Evolutionary conservation across 1,284 basidiomycete genomes (phyloP).

Genomic region (Rhodofomes roseus): DNA sequence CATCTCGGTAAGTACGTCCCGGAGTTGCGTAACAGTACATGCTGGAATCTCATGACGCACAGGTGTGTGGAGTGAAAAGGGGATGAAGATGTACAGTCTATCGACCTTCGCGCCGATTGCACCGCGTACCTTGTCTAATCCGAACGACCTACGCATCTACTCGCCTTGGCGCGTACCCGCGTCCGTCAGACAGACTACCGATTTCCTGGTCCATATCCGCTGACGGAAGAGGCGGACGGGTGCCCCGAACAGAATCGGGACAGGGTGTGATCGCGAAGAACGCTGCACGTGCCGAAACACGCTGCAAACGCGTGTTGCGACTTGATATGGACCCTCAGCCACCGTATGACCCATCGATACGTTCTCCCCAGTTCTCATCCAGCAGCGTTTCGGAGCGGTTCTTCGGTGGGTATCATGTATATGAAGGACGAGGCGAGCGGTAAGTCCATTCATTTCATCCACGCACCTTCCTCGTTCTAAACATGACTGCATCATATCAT

Average conservation of each 20-base stretch:
- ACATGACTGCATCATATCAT: not conserved
- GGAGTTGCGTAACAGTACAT: slow-evolving; percentile 1
- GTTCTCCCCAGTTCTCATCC: slow-evolving; percentile 1
- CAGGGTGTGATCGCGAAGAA: slow-evolving; percentile 7
- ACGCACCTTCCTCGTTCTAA: not conserved
- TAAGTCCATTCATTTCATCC: not conserved
- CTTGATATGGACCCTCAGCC: slow-evolving; percentile 10
- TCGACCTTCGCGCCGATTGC: not conserved
- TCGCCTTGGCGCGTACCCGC: not conserved
- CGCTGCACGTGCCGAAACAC: slow-evolving; percentile 17
- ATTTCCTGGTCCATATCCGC: not conserved
- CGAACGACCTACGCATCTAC: not conserved
- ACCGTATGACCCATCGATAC: slow-evolving; percentile 6
- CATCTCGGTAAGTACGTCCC: not conserved
- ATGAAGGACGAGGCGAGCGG: slow-evolving; percentile 16
- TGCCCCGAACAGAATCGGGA: not conserved
- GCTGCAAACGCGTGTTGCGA: slow-evolving; percentile 28
- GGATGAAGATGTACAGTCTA: not conserved
- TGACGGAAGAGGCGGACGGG: not conserved
- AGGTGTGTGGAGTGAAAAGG: not conserved
- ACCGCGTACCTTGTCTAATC: not conserved
- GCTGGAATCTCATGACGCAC: not conserved
- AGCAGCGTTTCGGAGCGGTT: slow-evolving; percentile 5
- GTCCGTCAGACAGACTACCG: not conserved
- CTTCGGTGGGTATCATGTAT: slow-evolving; percentile 12